phyloP scores from a whole-genome alignment of 2,329 filamentous ascomycete genomes.

The Aspergillus fructus region DNA sequence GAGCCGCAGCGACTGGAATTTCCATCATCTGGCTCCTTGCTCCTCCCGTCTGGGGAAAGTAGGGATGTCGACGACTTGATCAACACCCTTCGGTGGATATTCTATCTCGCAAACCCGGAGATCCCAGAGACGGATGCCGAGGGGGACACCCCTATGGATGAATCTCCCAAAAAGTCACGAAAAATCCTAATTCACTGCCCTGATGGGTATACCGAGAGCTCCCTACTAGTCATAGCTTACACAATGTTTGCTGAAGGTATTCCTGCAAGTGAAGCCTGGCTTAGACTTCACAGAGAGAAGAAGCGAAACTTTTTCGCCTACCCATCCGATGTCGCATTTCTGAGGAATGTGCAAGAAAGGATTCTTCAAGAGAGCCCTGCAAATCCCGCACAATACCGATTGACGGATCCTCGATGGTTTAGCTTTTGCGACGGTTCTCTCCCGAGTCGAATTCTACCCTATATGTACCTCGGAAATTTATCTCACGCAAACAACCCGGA shows the following conservation, averaged over 20 bases:
- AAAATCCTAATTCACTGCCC: slow-evolving; percentile 89
- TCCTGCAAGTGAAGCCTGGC: slow-evolving; percentile 81
- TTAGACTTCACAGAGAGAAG: slow-evolving; percentile 76
- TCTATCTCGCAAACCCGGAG: slow-evolving; percentile 71
- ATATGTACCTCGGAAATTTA: slow-evolving; percentile 95
- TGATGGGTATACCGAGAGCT: slow-evolving; percentile 94
- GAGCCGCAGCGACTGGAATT: slow-evolving; percentile 69
- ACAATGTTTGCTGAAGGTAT: slow-evolving; percentile 86
- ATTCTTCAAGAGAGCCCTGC: slow-evolving; percentile 59
- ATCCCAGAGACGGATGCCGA: slow-evolving; percentile 49
- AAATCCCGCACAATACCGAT: slow-evolving; percentile 21
- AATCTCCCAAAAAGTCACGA: slow-evolving; percentile 46
- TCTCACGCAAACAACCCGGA: slow-evolving; percentile 92
- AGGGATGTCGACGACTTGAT: slow-evolving; percentile 80
- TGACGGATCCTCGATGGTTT: slow-evolving; percentile 72
- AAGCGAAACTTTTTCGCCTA: slow-evolving; percentile 96
- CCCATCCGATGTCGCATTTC: slow-evolving; percentile 78
- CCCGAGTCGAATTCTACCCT: slow-evolving; percentile 82
- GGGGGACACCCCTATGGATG: slow-evolving; percentile 57
- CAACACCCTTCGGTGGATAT: slow-evolving; percentile 87
- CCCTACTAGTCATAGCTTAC: slow-evolving; percentile 85
- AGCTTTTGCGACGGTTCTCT: slow-evolving; percentile 82
- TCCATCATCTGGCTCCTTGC: slow-evolving; percentile 89
- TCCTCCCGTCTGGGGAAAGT: slow-evolving; percentile 80
- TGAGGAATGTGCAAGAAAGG: slow-evolving; percentile 73